Base-by-base conservation (phyloP, 495 filamentous ascomycete species). In the Penicillium flavigenum region DNA sequence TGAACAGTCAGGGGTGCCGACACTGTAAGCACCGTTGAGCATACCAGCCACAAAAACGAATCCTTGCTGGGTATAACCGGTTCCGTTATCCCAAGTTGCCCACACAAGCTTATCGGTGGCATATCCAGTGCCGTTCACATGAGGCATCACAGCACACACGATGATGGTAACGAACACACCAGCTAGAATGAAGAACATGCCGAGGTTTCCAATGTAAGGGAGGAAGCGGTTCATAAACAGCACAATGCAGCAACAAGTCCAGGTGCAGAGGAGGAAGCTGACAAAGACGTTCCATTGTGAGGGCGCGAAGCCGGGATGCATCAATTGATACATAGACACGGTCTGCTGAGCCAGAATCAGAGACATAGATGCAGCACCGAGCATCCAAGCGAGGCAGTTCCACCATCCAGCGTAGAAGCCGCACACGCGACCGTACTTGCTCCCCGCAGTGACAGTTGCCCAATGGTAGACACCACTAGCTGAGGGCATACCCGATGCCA, bases 401-500 rank as follows among this genome's bases (percentile, higher is more conserved):
- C 88, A 83, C 72, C 82, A 90, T 8, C 90, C 91, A 0, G 89
- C 86, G 60, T 90, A 93, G 71, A 85, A 95, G 26, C 90, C 89
- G 44, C 83, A 74, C 2, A 82, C 66, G 14, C 88, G 81, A 31
- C 90, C 90, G 68, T 85, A 87, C 45, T 75, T 81, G 2, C 16
- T 41, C 10, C 88, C 88, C 5, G 83, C 84, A 0, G 89, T 89
- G 16, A 92, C 80, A 0, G 86, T 85, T 5, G 89, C 88, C 89
- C 89, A 94, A 68, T 94, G 90, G 60, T 93, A 93, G 2, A 96
- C 74, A 58, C 90, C 89, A 55, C 85, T 88, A n/a, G 86, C 77
- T 0, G 88, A 91, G 12, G 90, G 89, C 66, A 95, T 88, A 5
- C 88, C 82, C 5, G 89, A 92, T 27, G 90, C 89, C 59, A 94